These are phyloP conservation scores for Apiotrichum porosum DNA, from an alignment of 1,284 basidiomycete genomes.

Conservation along the genomic window DNA sequence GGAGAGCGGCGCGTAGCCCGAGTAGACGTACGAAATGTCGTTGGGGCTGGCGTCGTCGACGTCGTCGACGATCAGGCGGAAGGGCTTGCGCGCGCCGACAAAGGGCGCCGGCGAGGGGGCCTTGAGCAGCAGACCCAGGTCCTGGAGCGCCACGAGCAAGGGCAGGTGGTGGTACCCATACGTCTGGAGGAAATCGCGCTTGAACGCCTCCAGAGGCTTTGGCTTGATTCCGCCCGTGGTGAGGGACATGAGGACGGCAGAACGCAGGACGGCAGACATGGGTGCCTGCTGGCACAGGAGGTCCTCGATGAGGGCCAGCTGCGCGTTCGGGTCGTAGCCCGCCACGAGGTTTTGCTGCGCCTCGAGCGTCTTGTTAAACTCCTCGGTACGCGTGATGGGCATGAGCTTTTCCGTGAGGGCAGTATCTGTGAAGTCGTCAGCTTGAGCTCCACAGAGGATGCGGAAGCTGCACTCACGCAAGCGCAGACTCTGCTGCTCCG, in stretches of 20 bases:
- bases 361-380: conserved; percentile 88
- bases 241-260: conserved; percentile 80
- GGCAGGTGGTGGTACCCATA: conserved; percentile 90
- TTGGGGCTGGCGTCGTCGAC: conserved; percentile 64
- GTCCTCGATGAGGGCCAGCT: conserved; percentile 77
- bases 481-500: conserved; percentile 80
- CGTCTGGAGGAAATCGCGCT: conserved; percentile 86
- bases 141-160: conserved; percentile 71
- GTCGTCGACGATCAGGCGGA: conserved; percentile 91
- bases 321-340: conserved; percentile 71
- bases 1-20: conserved; percentile 92
- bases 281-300: conserved; percentile 78
- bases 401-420: conserved; percentile 87
- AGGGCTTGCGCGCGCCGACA: conserved; percentile 66
- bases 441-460: too few relatives aligned
- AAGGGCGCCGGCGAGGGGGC: conserved; percentile 56
- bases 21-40: conserved; percentile 94
- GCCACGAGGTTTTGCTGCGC: conserved; percentile 95
- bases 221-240: conserved; percentile 79
- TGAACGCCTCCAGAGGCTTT: conserved; percentile 80
- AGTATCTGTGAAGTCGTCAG: conserved; percentile 66
- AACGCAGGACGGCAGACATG: conserved; percentile 67
- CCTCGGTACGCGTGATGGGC: conserved; percentile 74
- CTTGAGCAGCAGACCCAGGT: conserved; percentile 59
- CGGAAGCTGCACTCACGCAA: conserved; percentile 61